A percentile compares a stretch with the other conserved stretches of the same genome.
Evolutionary conservation across 106 monocot species (phyloP).

Genomic region (Dioscorea alata): DNA sequence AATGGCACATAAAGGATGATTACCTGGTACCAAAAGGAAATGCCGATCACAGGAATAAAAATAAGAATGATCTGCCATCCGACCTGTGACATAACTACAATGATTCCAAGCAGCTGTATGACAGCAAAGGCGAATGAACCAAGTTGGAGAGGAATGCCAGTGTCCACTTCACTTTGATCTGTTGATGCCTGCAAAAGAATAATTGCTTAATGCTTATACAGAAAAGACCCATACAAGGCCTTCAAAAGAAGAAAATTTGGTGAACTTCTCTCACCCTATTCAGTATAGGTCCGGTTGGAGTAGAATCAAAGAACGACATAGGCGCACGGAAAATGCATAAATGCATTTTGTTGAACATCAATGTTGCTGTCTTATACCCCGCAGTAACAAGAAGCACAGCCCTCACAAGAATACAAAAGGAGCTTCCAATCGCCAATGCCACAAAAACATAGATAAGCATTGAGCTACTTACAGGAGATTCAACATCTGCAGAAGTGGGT

Average conservation of each 20-base stretch:
- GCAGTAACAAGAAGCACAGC: slow-evolving; percentile 52
- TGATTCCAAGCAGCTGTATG: slow-evolving; percentile 76
- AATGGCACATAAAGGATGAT: no score
- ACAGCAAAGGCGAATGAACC: slow-evolving; percentile 60
- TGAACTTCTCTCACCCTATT: slow-evolving; percentile 51
- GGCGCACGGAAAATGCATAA: slow-evolving; percentile 70
- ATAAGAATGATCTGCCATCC: slow-evolving; percentile 86
- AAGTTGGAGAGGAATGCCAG: slow-evolving; percentile 35
- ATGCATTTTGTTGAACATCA: slow-evolving; percentile 84
- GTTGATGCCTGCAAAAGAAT: slow-evolving; percentile 58
- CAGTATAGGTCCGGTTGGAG: slow-evolving; percentile 79
- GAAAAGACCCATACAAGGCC: no score
- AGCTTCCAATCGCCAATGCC: slow-evolving; percentile 63
- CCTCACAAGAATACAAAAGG: slow-evolving; percentile 55
- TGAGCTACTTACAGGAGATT: slow-evolving; percentile 45
- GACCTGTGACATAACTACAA: slow-evolving; percentile 86
- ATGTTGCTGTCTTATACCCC: slow-evolving; percentile 71
- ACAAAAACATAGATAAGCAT: slow-evolving; percentile 72
- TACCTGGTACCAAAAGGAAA: slow-evolving; percentile 92
- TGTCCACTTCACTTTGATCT: slow-evolving; percentile 81
- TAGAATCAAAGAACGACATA: slow-evolving; percentile 96
- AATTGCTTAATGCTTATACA: background rate
- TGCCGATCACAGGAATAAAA: slow-evolving; percentile 63
- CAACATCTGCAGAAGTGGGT: slow-evolving; percentile 44
- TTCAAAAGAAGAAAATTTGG: background rate